These are phyloP conservation scores for Colletotrichum trifolii DNA, from an alignment of 2,329 filamentous ascomycete genomes.

Conservation along the genomic window DNA sequence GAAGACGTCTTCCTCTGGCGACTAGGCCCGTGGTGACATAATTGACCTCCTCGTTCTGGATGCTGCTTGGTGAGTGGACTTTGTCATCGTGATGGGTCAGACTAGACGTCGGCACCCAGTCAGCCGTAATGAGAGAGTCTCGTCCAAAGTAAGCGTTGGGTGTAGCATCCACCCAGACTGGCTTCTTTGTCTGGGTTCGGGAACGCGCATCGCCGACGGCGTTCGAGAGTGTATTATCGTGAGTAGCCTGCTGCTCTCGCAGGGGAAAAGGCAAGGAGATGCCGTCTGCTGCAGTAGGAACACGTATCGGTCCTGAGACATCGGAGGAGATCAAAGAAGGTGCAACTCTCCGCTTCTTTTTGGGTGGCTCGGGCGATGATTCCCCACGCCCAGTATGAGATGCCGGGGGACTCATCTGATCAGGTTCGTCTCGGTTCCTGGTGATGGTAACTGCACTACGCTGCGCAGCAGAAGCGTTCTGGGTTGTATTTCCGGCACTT, in stretches of 20 bases:
- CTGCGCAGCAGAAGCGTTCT: no score
- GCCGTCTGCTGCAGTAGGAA: constrained; percentile 25
- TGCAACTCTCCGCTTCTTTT: constrained; percentile 45
- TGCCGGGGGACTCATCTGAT: background rate
- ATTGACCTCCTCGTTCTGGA: background rate
- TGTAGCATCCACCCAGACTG: constrained; percentile 29
- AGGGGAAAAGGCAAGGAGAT: constrained; percentile 12
- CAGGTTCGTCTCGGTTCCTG: background rate
- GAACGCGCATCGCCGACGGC: background rate
- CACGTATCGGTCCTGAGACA: constrained; percentile 29
- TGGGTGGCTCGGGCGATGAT: constrained; percentile 30
- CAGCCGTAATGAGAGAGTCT: constrained; percentile 41
- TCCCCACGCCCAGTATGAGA: no score
- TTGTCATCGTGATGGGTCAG: background rate
- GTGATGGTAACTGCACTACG: no score
- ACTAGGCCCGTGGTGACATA: constrained; percentile 36
- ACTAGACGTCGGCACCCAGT: constrained; percentile 27
- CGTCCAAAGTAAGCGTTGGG: constrained; percentile 50
- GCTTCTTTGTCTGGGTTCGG: background rate
- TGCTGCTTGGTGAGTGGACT: background rate
- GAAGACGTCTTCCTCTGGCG: constrained; percentile 56
- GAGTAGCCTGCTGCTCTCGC: background rate
- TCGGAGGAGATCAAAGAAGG: constrained; percentile 39
- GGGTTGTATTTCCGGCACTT: no score
- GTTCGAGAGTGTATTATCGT: background rate